Evolutionary conservation across 495 filamentous ascomycete genomes (phyloP).

Genomic region (Venustampulla echinocandica): DNA sequence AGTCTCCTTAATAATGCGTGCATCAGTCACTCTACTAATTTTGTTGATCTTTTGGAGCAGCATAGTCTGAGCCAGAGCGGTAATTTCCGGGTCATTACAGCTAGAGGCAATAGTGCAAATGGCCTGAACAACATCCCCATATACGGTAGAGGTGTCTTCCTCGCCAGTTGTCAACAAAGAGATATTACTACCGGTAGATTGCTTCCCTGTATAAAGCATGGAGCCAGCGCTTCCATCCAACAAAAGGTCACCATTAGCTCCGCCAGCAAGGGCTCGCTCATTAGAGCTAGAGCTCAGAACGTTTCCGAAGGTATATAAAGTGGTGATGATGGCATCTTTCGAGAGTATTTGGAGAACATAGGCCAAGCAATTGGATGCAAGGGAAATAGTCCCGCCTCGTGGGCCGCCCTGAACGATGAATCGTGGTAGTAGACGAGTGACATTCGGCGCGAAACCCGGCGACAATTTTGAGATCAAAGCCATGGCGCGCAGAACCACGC

Average conservation of each 20-base stretch:
- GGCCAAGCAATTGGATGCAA: slow-evolving; percentile 76
- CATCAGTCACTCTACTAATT: slow-evolving; percentile 65
- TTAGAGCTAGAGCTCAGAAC: slow-evolving; percentile 60
- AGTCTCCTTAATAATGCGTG: slow-evolving; percentile 72
- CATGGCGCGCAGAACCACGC: slow-evolving; percentile 69
- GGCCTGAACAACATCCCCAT: slow-evolving; percentile 76
- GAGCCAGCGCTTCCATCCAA: slow-evolving; percentile 25
- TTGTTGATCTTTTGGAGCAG: slow-evolving; percentile 86
- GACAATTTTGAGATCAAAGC: slow-evolving; percentile 70
- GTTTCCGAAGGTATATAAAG: slow-evolving; percentile 89
- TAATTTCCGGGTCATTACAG: slow-evolving; percentile 83
- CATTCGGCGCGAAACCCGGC: slow-evolving; percentile 58
- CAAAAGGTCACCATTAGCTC: slow-evolving; percentile 24
- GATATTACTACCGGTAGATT: slow-evolving; percentile 64
- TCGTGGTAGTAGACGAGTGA: slow-evolving; percentile 73
- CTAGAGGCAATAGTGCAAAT: slow-evolving; percentile 77
- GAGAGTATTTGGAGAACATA: slow-evolving; percentile 71
- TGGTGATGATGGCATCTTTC: slow-evolving; percentile 88
- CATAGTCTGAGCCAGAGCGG: slow-evolving; percentile 91
- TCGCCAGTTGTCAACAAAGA: slow-evolving; percentile 63
- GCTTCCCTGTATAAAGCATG: slow-evolving; percentile 42
- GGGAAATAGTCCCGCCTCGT: slow-evolving; percentile 50
- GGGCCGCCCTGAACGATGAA: slow-evolving; percentile 77
- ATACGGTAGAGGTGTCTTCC: slow-evolving; percentile 62
- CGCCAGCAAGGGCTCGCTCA: slow-evolving; percentile 29